Evolutionary conservation across 1,139 yeast genomes (phyloP).

Genomic region (Nakaseomyces glabratus): DNA sequence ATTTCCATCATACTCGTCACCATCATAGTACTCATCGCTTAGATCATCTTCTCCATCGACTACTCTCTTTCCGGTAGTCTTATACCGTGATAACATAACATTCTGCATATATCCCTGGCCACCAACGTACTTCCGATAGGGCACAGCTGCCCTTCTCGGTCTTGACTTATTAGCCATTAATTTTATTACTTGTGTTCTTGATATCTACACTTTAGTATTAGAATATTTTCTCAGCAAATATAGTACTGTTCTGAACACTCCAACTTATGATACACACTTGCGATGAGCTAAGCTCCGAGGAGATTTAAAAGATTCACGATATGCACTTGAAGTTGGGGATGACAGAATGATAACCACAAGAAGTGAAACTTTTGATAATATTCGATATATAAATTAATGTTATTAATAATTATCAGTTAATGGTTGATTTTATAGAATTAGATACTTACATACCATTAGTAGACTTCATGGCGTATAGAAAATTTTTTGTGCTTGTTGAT

Average conservation of each 20-base stretch:
- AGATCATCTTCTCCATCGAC: conserved; percentile 33
- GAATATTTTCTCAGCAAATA: conserved; percentile 35
- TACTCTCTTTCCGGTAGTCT: neutral
- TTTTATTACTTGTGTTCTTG: conserved; percentile 36
- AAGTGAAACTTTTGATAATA: too few species aligned
- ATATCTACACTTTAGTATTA: conserved; percentile 42
- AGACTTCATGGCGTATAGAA: too few species aligned
- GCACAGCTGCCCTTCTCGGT: conserved; percentile 70
- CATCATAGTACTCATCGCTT: neutral
- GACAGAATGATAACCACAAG: too few species aligned
- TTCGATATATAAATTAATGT: too few species aligned
- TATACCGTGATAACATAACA: conserved; percentile 9
- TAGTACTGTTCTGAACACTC: neutral
- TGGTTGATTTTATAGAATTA: too few species aligned
- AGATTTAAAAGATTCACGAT: too few species aligned
- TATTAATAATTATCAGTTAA: too few species aligned
- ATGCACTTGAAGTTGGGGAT: too few species aligned
- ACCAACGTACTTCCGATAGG: conserved; percentile 70
- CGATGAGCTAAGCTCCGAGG: too few species aligned
- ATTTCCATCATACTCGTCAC: neutral
- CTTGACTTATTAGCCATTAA: conserved; percentile 76
- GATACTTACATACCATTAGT: too few species aligned
- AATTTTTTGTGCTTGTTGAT: too few species aligned
- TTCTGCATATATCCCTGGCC: conserved; percentile 38
- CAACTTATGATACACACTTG: neutral